phyloP scores from a whole-genome alignment of 2,329 filamentous ascomycete species.

The Cylindrodendrum hubeiense region DNA sequence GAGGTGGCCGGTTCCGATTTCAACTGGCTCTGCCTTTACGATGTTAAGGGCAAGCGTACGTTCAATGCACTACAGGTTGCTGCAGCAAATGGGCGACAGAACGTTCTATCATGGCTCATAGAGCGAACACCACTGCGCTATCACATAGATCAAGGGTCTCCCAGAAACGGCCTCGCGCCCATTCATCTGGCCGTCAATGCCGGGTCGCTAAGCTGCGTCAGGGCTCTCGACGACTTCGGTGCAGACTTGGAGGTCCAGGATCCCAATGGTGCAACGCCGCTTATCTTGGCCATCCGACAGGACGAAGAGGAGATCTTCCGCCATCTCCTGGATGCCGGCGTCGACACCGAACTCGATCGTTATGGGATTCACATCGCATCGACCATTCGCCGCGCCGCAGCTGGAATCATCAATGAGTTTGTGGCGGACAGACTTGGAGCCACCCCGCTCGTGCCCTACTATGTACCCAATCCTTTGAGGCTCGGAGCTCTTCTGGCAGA shows the following conservation, averaged over 20 bases:
- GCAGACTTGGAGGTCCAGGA: conserved; percentile 33
- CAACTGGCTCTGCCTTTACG: conserved; percentile 28
- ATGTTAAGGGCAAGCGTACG: conserved; percentile 13
- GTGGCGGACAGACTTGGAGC: conserved; percentile 2
- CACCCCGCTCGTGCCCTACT: too few relatives aligned
- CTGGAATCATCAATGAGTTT: conserved; percentile 12
- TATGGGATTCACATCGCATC: conserved; percentile 17
- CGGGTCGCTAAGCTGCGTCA: conserved; percentile 36
- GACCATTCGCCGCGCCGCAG: neutral
- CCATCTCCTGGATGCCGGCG: conserved; percentile 28
- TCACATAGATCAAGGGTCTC: conserved; percentile 24
- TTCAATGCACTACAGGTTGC: conserved; percentile 42
- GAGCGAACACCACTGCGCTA: conserved; percentile 25
- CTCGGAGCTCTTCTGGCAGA: conserved; percentile 34
- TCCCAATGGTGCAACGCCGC: conserved; percentile 31
- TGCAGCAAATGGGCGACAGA: conserved; percentile 24
- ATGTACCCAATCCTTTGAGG: conserved; percentile 2
- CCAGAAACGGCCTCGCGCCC: conserved; percentile 26
- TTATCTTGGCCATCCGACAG: conserved; percentile 29
- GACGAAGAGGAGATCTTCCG: conserved; percentile 27
- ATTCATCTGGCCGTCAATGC: conserved; percentile 36
- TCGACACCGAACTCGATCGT: conserved; percentile 13
- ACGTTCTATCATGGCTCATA: conserved; percentile 32
- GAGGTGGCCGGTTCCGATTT: conserved; percentile 26
- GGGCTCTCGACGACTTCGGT: conserved; percentile 20